Evolutionary conservation across 495 filamentous ascomycete species (phyloP).

Genomic region (Trichoderma gamsii): DNA sequence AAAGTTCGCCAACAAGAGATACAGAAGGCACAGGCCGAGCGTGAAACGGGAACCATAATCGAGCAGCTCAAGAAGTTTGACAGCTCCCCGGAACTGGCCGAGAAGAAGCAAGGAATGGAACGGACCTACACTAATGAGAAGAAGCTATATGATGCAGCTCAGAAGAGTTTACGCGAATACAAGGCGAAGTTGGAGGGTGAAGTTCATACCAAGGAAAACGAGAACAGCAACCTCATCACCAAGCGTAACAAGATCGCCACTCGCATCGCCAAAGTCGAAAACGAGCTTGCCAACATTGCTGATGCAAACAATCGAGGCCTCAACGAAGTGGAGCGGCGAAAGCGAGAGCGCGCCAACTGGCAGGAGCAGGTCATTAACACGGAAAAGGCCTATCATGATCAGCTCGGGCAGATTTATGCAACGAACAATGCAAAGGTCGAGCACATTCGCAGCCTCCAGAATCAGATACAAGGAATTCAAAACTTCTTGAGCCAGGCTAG

Average conservation of each 20-base stretch:
- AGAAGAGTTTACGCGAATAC: constrained; percentile 53
- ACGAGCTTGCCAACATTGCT: constrained; percentile 70
- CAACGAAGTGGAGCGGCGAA: constrained; percentile 66
- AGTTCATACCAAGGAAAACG: constrained; percentile 56
- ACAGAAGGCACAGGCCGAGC: constrained; percentile 73
- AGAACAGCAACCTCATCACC: constrained; percentile 59
- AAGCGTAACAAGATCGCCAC: constrained; percentile 72
- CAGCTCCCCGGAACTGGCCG: constrained; percentile 58
- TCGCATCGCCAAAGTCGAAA: constrained; percentile 68
- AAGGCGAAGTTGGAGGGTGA: constrained; percentile 61
- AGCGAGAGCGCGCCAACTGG: constrained; percentile 59
- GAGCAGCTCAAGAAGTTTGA: constrained; percentile 61
- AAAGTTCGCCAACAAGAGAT: constrained; percentile 71
- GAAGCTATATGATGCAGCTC: constrained; percentile 53
- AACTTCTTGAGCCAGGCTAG: constrained; percentile 28
- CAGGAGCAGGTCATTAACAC: constrained; percentile 57
- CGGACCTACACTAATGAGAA: constrained; percentile 56
- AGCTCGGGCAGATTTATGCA: constrained; percentile 31
- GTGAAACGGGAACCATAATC: constrained; percentile 57
- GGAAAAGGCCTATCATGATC: constrained; percentile 41
- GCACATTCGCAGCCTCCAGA: constrained; percentile 35
- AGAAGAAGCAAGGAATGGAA: constrained; percentile 56
- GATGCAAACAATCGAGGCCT: constrained; percentile 70
- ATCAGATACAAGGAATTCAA: constrained; percentile 23
- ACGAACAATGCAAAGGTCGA: constrained; percentile 37